Conservation (phyloP, 1,284 basidiomycete species). For the Apiotrichum domesticum region DNA sequence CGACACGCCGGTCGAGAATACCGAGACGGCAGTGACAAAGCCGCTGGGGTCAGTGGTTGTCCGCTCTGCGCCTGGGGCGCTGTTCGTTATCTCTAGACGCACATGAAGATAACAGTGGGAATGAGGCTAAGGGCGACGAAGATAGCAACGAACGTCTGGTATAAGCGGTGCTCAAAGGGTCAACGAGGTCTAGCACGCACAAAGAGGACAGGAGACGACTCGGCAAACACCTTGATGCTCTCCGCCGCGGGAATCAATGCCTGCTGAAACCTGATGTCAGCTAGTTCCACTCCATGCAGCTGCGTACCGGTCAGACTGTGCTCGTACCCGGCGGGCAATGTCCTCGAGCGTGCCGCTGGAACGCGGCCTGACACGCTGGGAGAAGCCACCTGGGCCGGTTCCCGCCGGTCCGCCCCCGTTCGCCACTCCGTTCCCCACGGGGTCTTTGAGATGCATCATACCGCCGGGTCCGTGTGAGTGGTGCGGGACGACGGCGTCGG, state of each 20-base stretch:
- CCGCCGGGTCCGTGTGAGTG: neutral
- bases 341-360: slow-evolving; percentile 4
- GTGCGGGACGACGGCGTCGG: neutral
- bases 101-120: no score
- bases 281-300: neutral
- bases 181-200: slow-evolving; percentile 17
- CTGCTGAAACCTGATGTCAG: slow-evolving; percentile 24
- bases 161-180: slow-evolving; percentile 11
- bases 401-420: no score
- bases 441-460: neutral
- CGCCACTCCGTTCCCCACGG: no score
- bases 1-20: slow-evolving; percentile 23
- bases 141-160: neutral
- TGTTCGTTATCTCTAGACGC: no score
- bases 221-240: slow-evolving; percentile 28
- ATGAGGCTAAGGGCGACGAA: neutral
- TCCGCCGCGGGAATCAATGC: slow-evolving; percentile 31
- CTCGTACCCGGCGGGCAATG: slow-evolving; percentile 19
- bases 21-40: slow-evolving; percentile 19
- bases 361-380: neutral
- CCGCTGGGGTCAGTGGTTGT: slow-evolving; percentile 12
- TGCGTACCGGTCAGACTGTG: slow-evolving; percentile 32
- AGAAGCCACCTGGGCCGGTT: no score
- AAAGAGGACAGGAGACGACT: slow-evolving; percentile 33
- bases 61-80: no score